These are phyloP conservation scores for Yamadazyma paraphyllophila DNA, from an alignment of 805 yeast species.

Conservation along the genomic window DNA sequence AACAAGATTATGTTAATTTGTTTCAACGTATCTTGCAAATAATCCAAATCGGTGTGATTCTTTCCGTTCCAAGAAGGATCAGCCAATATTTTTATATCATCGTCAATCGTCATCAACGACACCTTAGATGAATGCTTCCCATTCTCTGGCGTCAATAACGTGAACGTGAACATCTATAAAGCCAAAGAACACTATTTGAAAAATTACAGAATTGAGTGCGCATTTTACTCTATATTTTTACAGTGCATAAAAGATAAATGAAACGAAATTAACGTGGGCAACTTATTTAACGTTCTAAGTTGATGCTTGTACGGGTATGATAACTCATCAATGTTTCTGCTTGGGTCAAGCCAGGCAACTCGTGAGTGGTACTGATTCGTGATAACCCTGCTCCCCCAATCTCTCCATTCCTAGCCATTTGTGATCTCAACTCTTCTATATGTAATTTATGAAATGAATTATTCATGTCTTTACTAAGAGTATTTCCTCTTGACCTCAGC, in stretches of 20 bases:
- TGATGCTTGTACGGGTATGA: constrained; percentile 41
- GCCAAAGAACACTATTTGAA: not conserved
- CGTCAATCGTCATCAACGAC: constrained; percentile 55
- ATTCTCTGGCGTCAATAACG: constrained; percentile 29
- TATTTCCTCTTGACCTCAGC: constrained; percentile 23
- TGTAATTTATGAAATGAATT: constrained; percentile 32
- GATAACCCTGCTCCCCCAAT: constrained; percentile 28
- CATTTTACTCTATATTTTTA: constrained; percentile 1
- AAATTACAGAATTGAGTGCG: not conserved
- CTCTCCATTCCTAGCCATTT: constrained; percentile 40
- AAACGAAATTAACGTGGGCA: not conserved
- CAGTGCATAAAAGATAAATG: constrained; percentile 1
- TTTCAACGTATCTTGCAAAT: constrained; percentile 32
- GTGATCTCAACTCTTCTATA: constrained; percentile 32
- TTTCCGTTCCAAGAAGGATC: constrained; percentile 77
- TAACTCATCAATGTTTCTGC: constrained; percentile 47
- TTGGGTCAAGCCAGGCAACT: constrained; percentile 48
- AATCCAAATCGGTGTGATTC: constrained; percentile 29
- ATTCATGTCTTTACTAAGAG: constrained; percentile 18
- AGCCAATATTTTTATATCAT: constrained; percentile 52
- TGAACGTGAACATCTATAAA: constrained; percentile 35
- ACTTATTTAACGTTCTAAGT: constrained; percentile 19
- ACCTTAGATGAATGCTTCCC: constrained; percentile 35
- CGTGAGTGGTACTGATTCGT: constrained; percentile 44
- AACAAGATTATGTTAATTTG: constrained; percentile 67